These are phyloP conservation scores for Podosphaera xanthii DNA, from an alignment of 2,329 filamentous ascomycete species.

Conservation along the genomic window DNA sequence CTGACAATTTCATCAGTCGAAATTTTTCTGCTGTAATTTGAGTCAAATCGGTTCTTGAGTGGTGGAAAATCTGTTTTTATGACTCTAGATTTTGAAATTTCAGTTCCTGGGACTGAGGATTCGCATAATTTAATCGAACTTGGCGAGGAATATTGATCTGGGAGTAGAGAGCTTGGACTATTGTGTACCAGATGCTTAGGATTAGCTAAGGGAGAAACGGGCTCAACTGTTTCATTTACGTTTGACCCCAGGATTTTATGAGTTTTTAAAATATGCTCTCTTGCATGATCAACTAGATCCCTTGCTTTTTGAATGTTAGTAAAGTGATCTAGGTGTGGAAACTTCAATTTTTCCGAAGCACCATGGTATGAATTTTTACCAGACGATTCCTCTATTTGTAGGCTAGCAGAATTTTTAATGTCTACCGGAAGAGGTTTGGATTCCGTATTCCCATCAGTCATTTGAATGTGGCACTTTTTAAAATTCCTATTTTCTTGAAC, in stretches of 20 bases:
- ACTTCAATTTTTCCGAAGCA: not conserved
- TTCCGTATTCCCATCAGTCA: not conserved
- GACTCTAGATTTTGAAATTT: not conserved
- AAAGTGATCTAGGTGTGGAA: constrained; percentile 1
- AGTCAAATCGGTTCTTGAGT: not conserved
- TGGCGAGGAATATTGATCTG: not conserved
- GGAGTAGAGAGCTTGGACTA: not conserved
- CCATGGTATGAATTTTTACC: too few relatives aligned
- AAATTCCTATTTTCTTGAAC: not conserved
- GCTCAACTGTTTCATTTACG: too few relatives aligned
- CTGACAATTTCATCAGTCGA: not conserved
- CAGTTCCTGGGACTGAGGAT: not conserved
- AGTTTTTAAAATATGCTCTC: constrained; percentile 1
- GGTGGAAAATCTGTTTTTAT: not conserved
- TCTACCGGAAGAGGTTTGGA: not conserved
- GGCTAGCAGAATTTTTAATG: too few relatives aligned
- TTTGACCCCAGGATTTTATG: not conserved
- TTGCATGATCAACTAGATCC: constrained; percentile 5
- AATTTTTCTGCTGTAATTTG: not conserved
- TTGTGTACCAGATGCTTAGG: not conserved
- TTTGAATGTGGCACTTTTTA: not conserved
- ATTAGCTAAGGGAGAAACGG: not conserved
- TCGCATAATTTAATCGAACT: not conserved
- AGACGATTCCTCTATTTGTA: too few relatives aligned
- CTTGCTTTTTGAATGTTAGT: constrained; percentile 6